A percentile compares a stretch with the other conserved stretches of the same genome.
Evolutionary conservation across 2,329 filamentous ascomycete genomes (phyloP).

Genomic region (Arthrinium puccinioides): DNA sequence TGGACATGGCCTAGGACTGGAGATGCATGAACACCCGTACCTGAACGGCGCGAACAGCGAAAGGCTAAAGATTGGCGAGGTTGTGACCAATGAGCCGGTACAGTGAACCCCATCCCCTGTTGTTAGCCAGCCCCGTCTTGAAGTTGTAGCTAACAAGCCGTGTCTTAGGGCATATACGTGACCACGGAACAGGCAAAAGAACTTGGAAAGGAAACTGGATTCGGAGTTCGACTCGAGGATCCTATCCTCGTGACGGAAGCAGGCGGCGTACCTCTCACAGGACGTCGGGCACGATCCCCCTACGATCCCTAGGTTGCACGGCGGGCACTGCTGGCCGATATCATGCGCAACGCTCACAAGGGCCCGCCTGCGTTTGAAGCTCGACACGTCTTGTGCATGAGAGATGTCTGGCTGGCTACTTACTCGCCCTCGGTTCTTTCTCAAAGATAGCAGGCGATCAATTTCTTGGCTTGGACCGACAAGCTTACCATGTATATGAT

Average conservation of each 20-base stretch:
- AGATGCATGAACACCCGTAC: conserved; percentile 22
- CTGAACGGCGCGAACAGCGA: conserved; percentile 21
- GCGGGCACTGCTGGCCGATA: no score
- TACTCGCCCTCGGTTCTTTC: no score
- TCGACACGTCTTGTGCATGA: no score
- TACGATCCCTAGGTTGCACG: conserved; percentile 15
- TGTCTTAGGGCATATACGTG: conserved; percentile 19
- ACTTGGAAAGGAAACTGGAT: conserved; percentile 15
- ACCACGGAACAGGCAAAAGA: conserved; percentile 18
- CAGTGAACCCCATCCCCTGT: not conserved
- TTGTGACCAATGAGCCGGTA: conserved; percentile 22
- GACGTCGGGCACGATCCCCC: conserved; percentile 19
- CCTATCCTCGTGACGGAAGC: conserved; percentile 19
- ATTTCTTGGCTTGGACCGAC: no score
- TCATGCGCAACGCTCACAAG: no score
- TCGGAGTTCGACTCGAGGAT: conserved; percentile 20
- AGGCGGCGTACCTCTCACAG: conserved; percentile 18
- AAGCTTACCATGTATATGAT: no score
- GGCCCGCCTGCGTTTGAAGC: no score
- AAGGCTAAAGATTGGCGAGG: conserved; percentile 16
- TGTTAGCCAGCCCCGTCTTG: not conserved
- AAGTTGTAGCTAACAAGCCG: not conserved
- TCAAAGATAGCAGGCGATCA: no score
- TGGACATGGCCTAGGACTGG: conserved; percentile 20
- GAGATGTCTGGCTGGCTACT: no score